Conservation (phyloP, 164 flowering plant genomes). For the Kalanchoe fedtschenkoi region DNA sequence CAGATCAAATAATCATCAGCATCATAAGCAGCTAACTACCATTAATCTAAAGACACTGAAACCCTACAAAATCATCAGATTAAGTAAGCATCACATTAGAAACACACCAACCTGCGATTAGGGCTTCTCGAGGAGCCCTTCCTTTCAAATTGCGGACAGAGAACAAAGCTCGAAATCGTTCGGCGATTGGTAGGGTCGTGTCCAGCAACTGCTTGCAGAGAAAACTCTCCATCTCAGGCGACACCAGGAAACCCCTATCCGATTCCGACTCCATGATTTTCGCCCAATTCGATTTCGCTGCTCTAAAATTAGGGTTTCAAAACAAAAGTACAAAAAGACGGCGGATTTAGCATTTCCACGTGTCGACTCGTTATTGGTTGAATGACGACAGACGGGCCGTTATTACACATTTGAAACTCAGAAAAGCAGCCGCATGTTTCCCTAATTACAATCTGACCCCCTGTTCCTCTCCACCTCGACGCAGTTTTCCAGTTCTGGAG, state of each 20-base stretch:
- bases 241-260: conserved; percentile 14
- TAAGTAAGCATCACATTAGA: no score
- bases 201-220: conserved; percentile 65
- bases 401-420: no score
- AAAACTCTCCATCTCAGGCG: conserved; percentile 55
- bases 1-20: conserved; percentile 7
- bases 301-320: not conserved
- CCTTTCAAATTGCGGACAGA: conserved; percentile 90
- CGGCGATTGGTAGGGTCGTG: conserved; percentile 57
- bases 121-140: conserved; percentile 63
- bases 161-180: conserved; percentile 90
- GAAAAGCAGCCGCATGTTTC: no score
- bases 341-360: no score
- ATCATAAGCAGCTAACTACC: not conserved
- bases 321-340: no score
- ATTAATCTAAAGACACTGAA: no score
- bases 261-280: conserved; percentile 14
- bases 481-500: no score
- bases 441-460: no score
- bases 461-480: no score
- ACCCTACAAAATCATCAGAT: no score
- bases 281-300: not conserved
- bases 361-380: no score
- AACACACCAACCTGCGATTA: conserved; percentile 52
- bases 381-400: no score